Conservation (phyloP, 345 rosid species). For the Syzygium oleosum region DNA sequence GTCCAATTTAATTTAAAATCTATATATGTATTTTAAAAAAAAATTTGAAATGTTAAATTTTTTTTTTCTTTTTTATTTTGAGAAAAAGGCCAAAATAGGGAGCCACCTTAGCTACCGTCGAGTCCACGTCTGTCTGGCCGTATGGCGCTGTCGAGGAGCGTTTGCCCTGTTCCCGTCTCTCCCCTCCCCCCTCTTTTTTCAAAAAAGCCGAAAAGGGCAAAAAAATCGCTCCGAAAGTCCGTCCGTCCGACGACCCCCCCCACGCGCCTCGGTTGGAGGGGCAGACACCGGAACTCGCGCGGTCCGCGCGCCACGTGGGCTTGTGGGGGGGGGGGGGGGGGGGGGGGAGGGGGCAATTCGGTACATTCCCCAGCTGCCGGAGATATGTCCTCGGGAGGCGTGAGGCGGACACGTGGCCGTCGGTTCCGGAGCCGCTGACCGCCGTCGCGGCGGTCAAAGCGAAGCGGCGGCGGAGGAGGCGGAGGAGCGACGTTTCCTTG, state of each 20-base stretch:
- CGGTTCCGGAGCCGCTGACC: neutral
- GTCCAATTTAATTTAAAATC: neutral
- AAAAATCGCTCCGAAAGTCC: neutral
- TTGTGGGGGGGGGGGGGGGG: neutral
- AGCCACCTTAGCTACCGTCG: neutral
- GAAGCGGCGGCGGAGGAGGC: too few relatives aligned
- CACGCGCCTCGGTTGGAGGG: neutral
- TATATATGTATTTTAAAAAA: too few relatives aligned
- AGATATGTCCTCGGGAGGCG: neutral
- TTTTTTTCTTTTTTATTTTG: neutral
- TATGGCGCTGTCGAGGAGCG: neutral
- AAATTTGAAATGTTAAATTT: too few relatives aligned
- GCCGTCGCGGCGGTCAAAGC: neutral
- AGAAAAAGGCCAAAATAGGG: neutral
- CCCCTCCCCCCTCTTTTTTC: neutral
- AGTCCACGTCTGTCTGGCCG: neutral
- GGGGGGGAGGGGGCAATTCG: neutral
- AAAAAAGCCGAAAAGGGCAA: neutral
- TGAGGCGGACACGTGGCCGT: neutral
- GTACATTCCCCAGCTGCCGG: neutral
- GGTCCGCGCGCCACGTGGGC: neutral
- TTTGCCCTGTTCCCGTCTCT: neutral
- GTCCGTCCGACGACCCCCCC: neutral
- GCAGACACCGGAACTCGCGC: neutral
- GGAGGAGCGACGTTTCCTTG: neutral